Conservation (phyloP, 2,329 filamentous ascomycete genomes). For the Cladosporium sp. region DNA sequence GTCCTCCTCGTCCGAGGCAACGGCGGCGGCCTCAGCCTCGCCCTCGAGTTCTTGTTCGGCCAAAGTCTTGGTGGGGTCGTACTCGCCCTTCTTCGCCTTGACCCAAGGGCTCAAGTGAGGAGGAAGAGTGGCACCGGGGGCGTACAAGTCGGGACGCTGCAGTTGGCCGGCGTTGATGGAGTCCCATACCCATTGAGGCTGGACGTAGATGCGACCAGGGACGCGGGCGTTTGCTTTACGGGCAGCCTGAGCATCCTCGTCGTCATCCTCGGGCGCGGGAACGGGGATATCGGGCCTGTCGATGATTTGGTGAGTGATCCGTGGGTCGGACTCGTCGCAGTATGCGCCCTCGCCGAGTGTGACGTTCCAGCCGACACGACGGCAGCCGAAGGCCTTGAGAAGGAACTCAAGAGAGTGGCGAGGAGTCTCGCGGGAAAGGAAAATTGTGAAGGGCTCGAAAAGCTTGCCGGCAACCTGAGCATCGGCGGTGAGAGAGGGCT, state of each 20-base stretch:
- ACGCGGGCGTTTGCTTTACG: conserved; percentile 60
- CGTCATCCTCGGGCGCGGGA: conserved; percentile 40
- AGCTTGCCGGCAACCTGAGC: conserved; percentile 64
- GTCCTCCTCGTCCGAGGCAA: conserved; percentile 37
- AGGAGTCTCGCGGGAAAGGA: conserved; percentile 88
- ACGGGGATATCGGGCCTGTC: conserved; percentile 71
- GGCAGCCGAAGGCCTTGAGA: conserved; percentile 89
- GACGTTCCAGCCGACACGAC: conserved; percentile 89
- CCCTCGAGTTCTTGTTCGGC: conserved; percentile 84
- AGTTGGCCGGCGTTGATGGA: conserved; percentile 89
- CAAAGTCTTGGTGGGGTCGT: conserved; percentile 82
- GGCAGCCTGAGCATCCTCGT: conserved; percentile 51
- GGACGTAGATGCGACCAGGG: conserved; percentile 87
- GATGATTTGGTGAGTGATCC: conserved; percentile 94
- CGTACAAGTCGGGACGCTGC: conserved; percentile 80
- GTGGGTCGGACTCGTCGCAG: conserved; percentile 79
- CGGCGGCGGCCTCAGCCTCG: conserved; percentile 60
- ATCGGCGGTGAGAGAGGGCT: conserved; percentile 63
- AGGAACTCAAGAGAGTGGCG: conserved; percentile 88
- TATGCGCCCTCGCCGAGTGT: conserved; percentile 89
- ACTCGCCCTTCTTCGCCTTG: conserved; percentile 77
- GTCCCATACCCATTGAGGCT: conserved; percentile 99
- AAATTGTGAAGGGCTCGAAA: conserved; percentile 86
- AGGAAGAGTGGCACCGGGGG: conserved; percentile 81
- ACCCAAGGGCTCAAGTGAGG: conserved; percentile 97